phyloP scores from a whole-genome alignment of 768 basidiomycete species.

The Phylloporus sp. region DNA sequence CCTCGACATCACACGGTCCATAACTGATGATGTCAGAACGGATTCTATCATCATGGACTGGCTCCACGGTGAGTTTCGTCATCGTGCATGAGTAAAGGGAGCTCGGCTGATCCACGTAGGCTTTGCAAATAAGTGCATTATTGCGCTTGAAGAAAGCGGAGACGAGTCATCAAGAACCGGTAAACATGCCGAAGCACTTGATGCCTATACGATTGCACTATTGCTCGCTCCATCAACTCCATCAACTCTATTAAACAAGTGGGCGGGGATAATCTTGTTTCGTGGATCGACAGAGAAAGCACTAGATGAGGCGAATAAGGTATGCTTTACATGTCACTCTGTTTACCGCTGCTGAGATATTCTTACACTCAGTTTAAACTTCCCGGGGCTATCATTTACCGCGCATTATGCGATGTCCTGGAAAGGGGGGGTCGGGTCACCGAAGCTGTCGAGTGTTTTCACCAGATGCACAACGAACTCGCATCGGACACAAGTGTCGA shows the following conservation, averaged over 20 bases:
- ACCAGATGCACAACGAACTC: constrained; percentile 1
- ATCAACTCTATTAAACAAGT: constrained; percentile 2
- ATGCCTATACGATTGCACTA: constrained; percentile 3
- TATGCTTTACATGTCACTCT: background rate
- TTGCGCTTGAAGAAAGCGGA: no score
- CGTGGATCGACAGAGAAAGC: background rate
- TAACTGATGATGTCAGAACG: no score
- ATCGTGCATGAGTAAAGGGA: no score
- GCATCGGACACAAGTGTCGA: background rate
- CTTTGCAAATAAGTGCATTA: no score
- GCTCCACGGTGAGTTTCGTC: no score
- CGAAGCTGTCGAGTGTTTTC: background rate
- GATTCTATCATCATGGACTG: no score
- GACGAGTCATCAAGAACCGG: background rate
- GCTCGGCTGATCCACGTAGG: no score
- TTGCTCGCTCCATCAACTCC: background rate
- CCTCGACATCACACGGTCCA: no score
- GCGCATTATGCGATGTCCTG: constrained; percentile 6
- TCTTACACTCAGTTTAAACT: background rate
- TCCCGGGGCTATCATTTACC: background rate
- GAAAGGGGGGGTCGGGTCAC: background rate
- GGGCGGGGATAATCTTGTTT: background rate
- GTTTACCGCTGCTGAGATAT: background rate
- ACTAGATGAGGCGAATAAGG: background rate
- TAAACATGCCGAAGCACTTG: background rate